A percentile compares a stretch with the other conserved stretches of the same genome.
Conservation (phyloP, 257 asterid species). For the Solanum medicagineum region DNA sequence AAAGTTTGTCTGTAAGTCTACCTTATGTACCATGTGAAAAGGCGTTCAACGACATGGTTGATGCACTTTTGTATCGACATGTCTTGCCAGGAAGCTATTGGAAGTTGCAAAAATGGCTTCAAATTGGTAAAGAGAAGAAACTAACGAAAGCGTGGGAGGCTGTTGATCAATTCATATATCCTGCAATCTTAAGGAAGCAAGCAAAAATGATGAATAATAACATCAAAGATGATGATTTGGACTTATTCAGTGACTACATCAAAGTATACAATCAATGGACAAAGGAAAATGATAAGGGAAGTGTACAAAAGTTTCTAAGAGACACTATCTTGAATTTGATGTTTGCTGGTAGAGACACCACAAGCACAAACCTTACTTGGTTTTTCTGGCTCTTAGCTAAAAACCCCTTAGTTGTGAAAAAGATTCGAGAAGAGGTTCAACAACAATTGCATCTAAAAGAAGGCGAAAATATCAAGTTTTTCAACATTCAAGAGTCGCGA, state of each 20-base stretch:
- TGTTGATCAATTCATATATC: background rate
- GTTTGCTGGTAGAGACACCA: conserved; percentile 1
- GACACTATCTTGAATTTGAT: background rate
- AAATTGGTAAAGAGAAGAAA: background rate
- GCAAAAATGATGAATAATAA: background rate
- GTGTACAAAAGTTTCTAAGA: background rate
- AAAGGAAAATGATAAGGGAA: background rate
- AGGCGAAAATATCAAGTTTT: background rate
- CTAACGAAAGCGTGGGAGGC: background rate
- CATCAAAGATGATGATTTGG: background rate
- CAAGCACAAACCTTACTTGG: background rate
- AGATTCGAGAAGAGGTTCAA: background rate
- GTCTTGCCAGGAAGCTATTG: background rate
- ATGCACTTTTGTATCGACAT: background rate
- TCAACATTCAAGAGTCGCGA: background rate
- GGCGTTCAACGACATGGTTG: background rate
- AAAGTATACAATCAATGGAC: background rate
- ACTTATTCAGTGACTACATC: background rate
- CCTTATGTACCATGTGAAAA: background rate
- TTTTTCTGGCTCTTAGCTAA: background rate
- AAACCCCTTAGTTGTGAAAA: background rate
- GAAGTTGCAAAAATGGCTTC: background rate
- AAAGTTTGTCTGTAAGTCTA: background rate
- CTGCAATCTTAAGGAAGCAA: background rate
- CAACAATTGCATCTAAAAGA: background rate